Evolutionary conservation across 2,329 filamentous ascomycete species (phyloP), one percentile per base, ranked within the genome.

Genomic region (Elsinoe australis): DNA sequence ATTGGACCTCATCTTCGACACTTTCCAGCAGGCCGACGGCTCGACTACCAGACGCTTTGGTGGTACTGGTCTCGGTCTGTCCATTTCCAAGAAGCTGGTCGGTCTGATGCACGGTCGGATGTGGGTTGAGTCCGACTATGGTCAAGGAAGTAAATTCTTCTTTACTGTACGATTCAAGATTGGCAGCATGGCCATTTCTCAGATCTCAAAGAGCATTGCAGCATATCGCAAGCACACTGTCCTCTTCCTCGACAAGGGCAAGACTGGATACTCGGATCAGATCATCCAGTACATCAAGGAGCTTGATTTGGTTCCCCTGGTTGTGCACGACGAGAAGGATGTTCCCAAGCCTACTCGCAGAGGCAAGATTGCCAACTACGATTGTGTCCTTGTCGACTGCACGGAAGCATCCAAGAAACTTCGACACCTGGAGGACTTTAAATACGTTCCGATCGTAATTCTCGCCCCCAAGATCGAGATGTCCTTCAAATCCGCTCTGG

Each of bases 1-100:
- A 71, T 78, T 96, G 47, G 88, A 95, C 62, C 74, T 96, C 55
- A 96, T 98, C 62, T 96, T 98, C 67, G 92, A 96, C 68, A 96
- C 90, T 0, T 96, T 96, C 80, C 90, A 95, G 66, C 92, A 96
- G 70, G 92, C 92, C 15, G 92, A 96, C 64, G 90, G 90, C 29
- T 95, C 89, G 26, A 96, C 94, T 65, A 96, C 90, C 1, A 80
- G 89, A 58, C 92, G 94, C 64, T 96, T 96, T 64, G 90, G 90
- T 59, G 90, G 90, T 58, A 96, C 92, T 5, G 90, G 90, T 57
- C 78, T 96, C 7, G 90, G 90, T 56, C 70, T 96, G 19, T 95
- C 90, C 12, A 96, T 96, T 61, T 96, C 90, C 21, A 94, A 94
- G 71, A 80, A 89, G 56, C 76, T 96, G 22, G 90, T 96, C 49